Percentiles rank a stretch among this genome's conserved stretches.
These are phyloP conservation scores for Cyberlindnera veronae DNA, from an alignment of 805 yeast genomes.

Conservation along the genomic window DNA sequence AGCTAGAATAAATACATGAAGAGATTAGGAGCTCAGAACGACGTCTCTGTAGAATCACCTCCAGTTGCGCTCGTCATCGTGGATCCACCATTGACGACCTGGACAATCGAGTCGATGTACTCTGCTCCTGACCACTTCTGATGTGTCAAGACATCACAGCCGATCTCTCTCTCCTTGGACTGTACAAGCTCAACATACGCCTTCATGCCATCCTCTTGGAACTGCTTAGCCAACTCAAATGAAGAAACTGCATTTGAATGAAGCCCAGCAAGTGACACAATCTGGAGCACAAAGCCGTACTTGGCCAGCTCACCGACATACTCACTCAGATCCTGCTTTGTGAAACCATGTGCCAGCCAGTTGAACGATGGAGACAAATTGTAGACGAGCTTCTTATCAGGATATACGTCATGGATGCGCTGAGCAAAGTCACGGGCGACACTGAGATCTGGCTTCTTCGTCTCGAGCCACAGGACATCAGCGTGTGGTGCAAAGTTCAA, in stretches of 20 bases:
- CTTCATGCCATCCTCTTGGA: conserved; percentile 52
- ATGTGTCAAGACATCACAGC: conserved; percentile 54
- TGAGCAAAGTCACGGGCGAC: conserved; percentile 45
- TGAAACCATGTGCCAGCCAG: conserved; percentile 56
- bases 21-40: too few species aligned
- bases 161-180: conserved; percentile 39
- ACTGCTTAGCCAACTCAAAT: conserved; percentile 47
- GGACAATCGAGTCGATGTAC: conserved; percentile 37
- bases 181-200: conserved; percentile 56
- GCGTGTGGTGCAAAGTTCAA: conserved; percentile 54
- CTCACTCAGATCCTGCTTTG: conserved; percentile 40
- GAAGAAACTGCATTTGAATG: conserved; percentile 51
- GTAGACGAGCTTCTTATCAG: conserved; percentile 55
- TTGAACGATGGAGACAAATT: conserved; percentile 60
- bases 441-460: conserved; percentile 51
- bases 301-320: conserved; percentile 54
- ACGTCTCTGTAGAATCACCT: conserved; percentile 17
- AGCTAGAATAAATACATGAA: too few species aligned
- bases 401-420: conserved; percentile 43
- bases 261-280: conserved; percentile 58
- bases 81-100: conserved; percentile 17
- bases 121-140: conserved; percentile 65
- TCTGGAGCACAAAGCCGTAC: conserved; percentile 54
- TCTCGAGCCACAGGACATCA: conserved; percentile 60
- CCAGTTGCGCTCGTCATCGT: conserved; percentile 17